These are phyloP conservation scores for Calonectria pteridis DNA, from an alignment of 2,329 filamentous ascomycete species.

Conservation along the genomic window DNA sequence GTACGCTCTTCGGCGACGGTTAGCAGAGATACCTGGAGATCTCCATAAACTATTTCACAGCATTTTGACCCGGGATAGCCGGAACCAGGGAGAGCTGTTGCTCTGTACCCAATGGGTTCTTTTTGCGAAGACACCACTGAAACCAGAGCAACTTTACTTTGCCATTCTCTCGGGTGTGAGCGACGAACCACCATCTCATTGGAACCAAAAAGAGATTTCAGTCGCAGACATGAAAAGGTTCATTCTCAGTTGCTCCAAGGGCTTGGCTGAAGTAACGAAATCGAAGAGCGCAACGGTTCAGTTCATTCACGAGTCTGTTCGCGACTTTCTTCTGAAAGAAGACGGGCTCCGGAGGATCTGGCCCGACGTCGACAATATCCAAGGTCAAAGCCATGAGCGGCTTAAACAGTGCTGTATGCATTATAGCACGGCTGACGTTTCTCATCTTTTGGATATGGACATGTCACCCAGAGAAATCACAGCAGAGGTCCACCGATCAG, in stretches of 20 bases:
- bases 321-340: not conserved
- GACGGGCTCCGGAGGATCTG: not conserved
- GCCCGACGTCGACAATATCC: not conserved
- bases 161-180: slow-evolving; percentile 23
- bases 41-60: slow-evolving; percentile 63
- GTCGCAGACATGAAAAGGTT: not conserved
- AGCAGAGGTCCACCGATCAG: not conserved
- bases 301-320: too few species aligned
- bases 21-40: slow-evolving; percentile 52
- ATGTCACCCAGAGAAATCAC: not conserved
- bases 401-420: not conserved
- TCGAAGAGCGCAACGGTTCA: not conserved
- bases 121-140: slow-evolving; percentile 59
- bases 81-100: slow-evolving; percentile 55
- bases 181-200: not conserved
- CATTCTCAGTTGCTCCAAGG: not conserved
- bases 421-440: not conserved
- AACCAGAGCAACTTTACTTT: slow-evolving; percentile 57
- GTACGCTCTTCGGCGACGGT: slow-evolving; percentile 39
- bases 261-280: not conserved
- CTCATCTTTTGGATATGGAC: not conserved
- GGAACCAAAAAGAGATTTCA: not conserved
- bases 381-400: not conserved
- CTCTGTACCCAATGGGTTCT: slow-evolving; percentile 66
- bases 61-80: slow-evolving; percentile 61